Percentiles rank a stretch among this genome's conserved stretches.
These are phyloP conservation scores for Cytospora leucostoma DNA, from an alignment of 2,329 filamentous ascomycete species.

Conservation along the genomic window DNA sequence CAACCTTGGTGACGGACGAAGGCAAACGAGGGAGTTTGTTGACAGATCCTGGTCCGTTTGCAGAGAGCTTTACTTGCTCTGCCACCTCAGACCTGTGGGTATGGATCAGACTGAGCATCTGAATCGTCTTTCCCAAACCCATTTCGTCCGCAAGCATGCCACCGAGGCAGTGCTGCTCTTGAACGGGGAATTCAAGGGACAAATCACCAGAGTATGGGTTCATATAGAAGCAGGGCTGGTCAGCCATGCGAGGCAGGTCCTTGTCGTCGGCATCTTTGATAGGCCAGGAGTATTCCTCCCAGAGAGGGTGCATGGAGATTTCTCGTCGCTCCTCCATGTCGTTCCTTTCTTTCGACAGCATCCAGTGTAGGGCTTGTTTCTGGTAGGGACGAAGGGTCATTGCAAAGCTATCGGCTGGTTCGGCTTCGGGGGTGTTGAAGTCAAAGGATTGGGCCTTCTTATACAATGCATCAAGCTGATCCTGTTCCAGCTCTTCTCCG, in stretches of 20 bases:
- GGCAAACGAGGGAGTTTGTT: constrained; percentile 65
- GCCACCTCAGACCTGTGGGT: constrained; percentile 68
- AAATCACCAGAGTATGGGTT: constrained; percentile 97
- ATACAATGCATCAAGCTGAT: constrained; percentile 91
- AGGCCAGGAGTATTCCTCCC: constrained; percentile 95
- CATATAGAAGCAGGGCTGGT: constrained; percentile 80
- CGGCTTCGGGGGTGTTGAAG: constrained; percentile 83
- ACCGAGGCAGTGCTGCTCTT: constrained; percentile 92
- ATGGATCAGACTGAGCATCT: constrained; percentile 94
- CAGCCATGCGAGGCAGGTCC: constrained; percentile 64
- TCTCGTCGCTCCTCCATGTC: constrained; percentile 67
- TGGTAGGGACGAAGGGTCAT: constrained; percentile 90
- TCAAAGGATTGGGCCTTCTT: constrained; percentile 97
- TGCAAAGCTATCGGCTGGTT: constrained; percentile 78
- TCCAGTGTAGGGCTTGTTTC: constrained; percentile 94
- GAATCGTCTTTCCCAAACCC: constrained; percentile 97
- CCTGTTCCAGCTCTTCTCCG: constrained; percentile 88
- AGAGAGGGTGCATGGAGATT: constrained; percentile 90
- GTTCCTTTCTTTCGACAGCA: constrained; percentile 90
- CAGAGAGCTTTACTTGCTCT: constrained; percentile 36
- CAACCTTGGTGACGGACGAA: constrained; percentile 56
- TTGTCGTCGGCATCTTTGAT: constrained; percentile 83
- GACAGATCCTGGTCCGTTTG: constrained; percentile 44
- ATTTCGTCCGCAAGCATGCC: constrained; percentile 96
- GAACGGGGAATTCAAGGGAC: constrained; percentile 85